A percentile compares a stretch with the other conserved stretches of the same genome.
Evolutionary conservation across 768 basidiomycete species (phyloP).

Genomic region (Kwoniella dejecticola): DNA sequence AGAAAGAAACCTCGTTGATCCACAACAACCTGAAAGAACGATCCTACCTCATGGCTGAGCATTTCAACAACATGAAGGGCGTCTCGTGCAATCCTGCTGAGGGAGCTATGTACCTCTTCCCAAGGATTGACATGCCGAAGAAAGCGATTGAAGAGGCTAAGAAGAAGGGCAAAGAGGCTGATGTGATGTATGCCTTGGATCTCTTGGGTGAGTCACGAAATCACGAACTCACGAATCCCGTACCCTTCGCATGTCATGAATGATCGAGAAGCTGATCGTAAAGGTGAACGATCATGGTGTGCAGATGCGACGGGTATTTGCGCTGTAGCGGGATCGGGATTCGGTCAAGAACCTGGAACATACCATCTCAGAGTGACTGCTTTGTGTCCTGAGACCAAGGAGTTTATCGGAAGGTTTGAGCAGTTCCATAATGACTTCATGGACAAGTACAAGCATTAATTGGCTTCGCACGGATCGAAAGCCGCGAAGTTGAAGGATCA

Average conservation of each 20-base stretch:
- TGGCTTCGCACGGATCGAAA: neutral
- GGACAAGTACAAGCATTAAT: conserved; percentile 54
- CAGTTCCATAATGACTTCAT: conserved; percentile 68
- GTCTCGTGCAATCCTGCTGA: conserved; percentile 69
- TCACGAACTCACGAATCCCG: neutral
- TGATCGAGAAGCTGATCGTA: neutral
- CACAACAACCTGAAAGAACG: conserved; percentile 61
- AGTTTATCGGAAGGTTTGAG: conserved; percentile 84
- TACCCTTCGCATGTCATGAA: neutral
- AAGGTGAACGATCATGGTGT: too few species aligned
- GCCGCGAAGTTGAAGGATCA: neutral
- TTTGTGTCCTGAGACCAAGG: conserved; percentile 89
- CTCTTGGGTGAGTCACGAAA: conserved; percentile 66
- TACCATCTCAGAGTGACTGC: conserved; percentile 92
- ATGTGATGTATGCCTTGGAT: conserved; percentile 82
- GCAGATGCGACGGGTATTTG: conserved; percentile 68
- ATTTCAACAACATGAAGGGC: conserved; percentile 82
- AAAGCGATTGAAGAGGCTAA: conserved; percentile 74
- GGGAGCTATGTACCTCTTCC: conserved; percentile 93
- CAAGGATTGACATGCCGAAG: conserved; percentile 71
- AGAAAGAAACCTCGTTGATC: conserved; percentile 77
- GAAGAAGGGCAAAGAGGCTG: conserved; percentile 73
- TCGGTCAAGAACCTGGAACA: conserved; percentile 88
- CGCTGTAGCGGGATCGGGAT: conserved; percentile 89
- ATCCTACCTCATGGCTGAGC: conserved; percentile 64